Conservation (phyloP, 2,329 filamentous ascomycete genomes). For the Trichoderma afroharzianum region DNA sequence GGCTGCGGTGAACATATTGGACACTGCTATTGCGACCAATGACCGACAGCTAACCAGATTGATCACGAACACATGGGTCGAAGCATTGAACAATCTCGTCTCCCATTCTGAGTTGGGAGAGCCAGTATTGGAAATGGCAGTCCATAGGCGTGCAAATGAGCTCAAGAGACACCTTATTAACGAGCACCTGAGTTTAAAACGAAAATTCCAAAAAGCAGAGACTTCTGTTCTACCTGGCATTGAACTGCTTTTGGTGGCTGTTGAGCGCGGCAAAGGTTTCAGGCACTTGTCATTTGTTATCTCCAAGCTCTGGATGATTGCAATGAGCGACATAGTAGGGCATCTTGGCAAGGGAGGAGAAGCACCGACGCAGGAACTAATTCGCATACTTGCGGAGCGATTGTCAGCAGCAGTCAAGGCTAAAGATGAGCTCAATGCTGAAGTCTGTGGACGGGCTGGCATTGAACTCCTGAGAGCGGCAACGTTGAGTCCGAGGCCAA, state of each 20-base stretch:
- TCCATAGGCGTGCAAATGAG: neutral
- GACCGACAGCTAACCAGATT: neutral
- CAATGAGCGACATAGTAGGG: neutral
- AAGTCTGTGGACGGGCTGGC: neutral
- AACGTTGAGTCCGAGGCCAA: neutral
- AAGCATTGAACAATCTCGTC: neutral
- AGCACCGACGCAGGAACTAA: neutral
- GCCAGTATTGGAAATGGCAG: neutral
- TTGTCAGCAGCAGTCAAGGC: neutral
- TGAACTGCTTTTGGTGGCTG: neutral
- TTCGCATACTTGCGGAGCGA: neutral
- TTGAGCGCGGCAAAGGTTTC: neutral
- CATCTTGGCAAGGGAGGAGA: neutral
- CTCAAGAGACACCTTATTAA: neutral
- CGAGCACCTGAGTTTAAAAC: neutral
- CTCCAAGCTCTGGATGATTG: neutral
- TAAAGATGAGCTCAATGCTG: neutral
- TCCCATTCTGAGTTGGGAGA: neutral
- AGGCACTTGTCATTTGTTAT: neutral
- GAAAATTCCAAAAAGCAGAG: neutral
- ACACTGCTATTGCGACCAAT: neutral
- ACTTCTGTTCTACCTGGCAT: neutral
- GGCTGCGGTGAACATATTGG: neutral
- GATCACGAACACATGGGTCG: neutral
- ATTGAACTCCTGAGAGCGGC: neutral